These are phyloP conservation scores for Sporisorium graminicola DNA, from an alignment of 1,284 basidiomycete genomes.

Conservation along the genomic window DNA sequence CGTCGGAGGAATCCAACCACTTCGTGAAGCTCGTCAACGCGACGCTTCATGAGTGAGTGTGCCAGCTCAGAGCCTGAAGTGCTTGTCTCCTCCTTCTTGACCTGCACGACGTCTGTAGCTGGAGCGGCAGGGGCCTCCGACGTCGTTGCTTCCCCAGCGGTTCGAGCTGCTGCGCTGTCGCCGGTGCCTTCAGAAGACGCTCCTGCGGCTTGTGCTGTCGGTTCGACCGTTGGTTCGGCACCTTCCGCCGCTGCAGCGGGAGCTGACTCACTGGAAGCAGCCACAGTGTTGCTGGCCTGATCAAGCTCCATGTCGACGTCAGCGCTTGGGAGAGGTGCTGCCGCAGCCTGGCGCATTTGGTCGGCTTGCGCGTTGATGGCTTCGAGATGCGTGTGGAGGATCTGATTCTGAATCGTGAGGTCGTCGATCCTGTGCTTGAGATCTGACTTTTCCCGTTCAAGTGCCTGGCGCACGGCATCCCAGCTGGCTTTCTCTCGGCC, in stretches of 20 bases:
- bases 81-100: conserved; percentile 24
- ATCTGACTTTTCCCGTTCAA: conserved; percentile 82
- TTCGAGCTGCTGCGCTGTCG: conserved; percentile 7
- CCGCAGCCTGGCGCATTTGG: conserved; percentile 76
- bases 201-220: background rate
- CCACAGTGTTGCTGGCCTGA: conserved; percentile 35
- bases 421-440: conserved; percentile 80
- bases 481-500: conserved; percentile 84
- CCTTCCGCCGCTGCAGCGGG: conserved; percentile 73
- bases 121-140: conserved; percentile 1
- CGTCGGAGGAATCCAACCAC: conserved; percentile 86
- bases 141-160: conserved; percentile 2
- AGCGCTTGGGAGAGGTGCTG: conserved; percentile 57
- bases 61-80: conserved; percentile 35
- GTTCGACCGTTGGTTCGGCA: background rate
- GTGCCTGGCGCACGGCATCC: conserved; percentile 80
- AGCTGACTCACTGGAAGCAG: conserved; percentile 67
- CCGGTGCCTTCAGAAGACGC: background rate
- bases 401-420: conserved; percentile 80
- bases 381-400: conserved; percentile 86
- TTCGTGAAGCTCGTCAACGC: conserved; percentile 74
- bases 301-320: conserved; percentile 52
- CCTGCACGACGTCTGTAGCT: conserved; percentile 1
- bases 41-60: conserved; percentile 42
- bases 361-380: conserved; percentile 84